These are phyloP conservation scores for Suhomyces faveliae DNA, from an alignment of 805 yeast genomes.

Conservation along the genomic window DNA sequence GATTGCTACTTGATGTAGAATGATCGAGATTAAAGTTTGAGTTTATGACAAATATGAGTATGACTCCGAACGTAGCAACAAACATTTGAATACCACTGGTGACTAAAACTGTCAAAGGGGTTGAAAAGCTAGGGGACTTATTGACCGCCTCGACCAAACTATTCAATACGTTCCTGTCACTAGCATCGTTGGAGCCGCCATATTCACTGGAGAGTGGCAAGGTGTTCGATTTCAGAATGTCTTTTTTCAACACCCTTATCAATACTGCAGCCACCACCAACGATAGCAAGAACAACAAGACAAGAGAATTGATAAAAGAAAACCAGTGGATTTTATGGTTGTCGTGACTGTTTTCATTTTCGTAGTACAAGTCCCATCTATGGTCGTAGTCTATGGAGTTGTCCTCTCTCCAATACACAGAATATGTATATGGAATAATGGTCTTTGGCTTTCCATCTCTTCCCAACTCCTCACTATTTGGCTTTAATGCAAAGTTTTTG, in stretches of 20 bases:
- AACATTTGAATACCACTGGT: slow-evolving; percentile 76
- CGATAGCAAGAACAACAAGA: slow-evolving; percentile 59
- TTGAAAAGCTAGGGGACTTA: slow-evolving; percentile 48
- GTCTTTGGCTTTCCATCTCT: slow-evolving; percentile 28
- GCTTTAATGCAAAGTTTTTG: slow-evolving; percentile 53
- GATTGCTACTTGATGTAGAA: slow-evolving; percentile 44
- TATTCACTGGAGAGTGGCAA: slow-evolving; percentile 12
- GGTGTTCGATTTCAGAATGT: slow-evolving; percentile 32
- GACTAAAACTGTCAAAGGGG: slow-evolving; percentile 53
- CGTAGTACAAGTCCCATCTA: slow-evolving; percentile 72
- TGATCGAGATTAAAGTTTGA: slow-evolving; percentile 24
- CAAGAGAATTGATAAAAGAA: slow-evolving; percentile 68
- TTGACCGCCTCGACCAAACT: slow-evolving; percentile 53
- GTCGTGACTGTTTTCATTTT: slow-evolving; percentile 48
- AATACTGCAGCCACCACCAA: slow-evolving; percentile 65
- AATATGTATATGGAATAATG: slow-evolving; percentile 72
- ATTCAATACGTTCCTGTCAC: slow-evolving; percentile 21
- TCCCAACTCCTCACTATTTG: slow-evolving; percentile 19
- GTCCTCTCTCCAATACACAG: slow-evolving; percentile 89
- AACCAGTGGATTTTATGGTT: slow-evolving; percentile 68
- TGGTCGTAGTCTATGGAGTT: slow-evolving; percentile 58
- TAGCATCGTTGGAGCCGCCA: slow-evolving; percentile 1
- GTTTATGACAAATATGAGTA: slow-evolving; percentile 48
- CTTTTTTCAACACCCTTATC: slow-evolving; percentile 52
- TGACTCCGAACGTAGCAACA: slow-evolving; percentile 62